Percentiles rank a stretch among this genome's conserved stretches.
Evolutionary conservation across 192 early-diverging fungal genomes (phyloP).

Genomic region (Piromyces sp.): DNA sequence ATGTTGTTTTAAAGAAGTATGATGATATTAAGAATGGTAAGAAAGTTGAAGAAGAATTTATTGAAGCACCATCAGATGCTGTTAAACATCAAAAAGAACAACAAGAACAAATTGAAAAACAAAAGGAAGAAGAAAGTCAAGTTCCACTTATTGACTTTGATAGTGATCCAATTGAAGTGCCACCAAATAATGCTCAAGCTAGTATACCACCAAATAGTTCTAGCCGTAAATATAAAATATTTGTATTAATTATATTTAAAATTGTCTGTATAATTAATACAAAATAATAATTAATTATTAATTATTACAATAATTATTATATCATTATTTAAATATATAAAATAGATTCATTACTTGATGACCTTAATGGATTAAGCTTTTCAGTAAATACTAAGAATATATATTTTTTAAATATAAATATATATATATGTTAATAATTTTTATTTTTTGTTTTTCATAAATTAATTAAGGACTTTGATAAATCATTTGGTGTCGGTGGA

Average conservation of each 20-base stretch:
- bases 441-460: neutral
- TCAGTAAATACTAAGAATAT: too few relatives aligned
- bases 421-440: too few relatives aligned
- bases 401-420: too few relatives aligned
- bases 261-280: too few relatives aligned
- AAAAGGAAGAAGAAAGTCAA: neutral
- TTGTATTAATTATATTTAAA: too few relatives aligned
- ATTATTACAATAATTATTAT: too few relatives aligned
- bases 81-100: neutral
- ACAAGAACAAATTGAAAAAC: neutral
- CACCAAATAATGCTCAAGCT: neutral
- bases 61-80: neutral
- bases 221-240: neutral
- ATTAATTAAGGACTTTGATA: neutral
- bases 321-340: too few relatives aligned
- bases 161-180: neutral
- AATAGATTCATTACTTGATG: neutral
- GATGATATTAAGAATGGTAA: conserved; percentile 6
- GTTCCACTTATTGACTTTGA: neutral
- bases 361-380: neutral
- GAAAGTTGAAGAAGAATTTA: neutral
- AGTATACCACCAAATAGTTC: neutral
- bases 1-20: conserved; percentile 56
- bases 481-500: neutral
- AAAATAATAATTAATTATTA: too few relatives aligned